A percentile compares a stretch with the other conserved stretches of the same genome.
These are phyloP conservation scores for Cladophialophora psammophila DNA, from an alignment of 2,329 filamentous ascomycete genomes.

Conservation along the genomic window DNA sequence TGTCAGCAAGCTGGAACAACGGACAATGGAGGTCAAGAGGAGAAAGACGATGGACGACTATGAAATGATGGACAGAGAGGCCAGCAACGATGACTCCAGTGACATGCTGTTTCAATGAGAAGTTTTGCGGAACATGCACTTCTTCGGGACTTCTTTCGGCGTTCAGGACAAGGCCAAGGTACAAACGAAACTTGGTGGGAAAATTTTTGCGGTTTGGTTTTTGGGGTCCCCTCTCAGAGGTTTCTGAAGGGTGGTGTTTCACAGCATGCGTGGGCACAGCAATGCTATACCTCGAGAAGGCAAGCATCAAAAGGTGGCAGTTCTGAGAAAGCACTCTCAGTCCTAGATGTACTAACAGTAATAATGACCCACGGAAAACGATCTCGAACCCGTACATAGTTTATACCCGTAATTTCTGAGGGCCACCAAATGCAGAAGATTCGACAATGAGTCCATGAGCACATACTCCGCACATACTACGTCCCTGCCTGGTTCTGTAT, in stretches of 20 bases:
- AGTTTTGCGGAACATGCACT: not conserved
- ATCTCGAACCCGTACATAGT: constrained; percentile 5
- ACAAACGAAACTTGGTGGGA: constrained; percentile 2
- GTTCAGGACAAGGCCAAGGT: constrained; percentile 10
- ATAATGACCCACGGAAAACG: constrained; percentile 11
- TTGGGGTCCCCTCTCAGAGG: not conserved
- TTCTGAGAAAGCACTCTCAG: not conserved
- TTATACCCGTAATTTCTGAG: constrained; percentile 7
- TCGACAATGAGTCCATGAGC: not conserved
- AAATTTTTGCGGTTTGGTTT: not conserved
- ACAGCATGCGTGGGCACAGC: not conserved
- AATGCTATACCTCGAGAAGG: constrained; percentile 10
- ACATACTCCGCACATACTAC: not conserved
- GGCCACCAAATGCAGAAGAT: not conserved
- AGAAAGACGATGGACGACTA: constrained; percentile 37
- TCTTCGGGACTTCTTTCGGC: not conserved
- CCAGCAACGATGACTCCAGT: constrained; percentile 27
- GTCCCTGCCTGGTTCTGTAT: not conserved
- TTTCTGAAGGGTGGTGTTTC: not conserved
- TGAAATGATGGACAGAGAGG: constrained; percentile 31
- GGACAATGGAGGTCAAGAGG: constrained; percentile 37
- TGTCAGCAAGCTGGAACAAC: constrained; percentile 21
- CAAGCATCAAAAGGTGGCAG: not conserved
- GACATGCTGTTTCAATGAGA: constrained; percentile 34
- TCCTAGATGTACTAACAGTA: constrained; percentile 16